Base-by-base conservation (phyloP, 1,139 yeast species). In the Trichomonascaceae sp. region DNA sequence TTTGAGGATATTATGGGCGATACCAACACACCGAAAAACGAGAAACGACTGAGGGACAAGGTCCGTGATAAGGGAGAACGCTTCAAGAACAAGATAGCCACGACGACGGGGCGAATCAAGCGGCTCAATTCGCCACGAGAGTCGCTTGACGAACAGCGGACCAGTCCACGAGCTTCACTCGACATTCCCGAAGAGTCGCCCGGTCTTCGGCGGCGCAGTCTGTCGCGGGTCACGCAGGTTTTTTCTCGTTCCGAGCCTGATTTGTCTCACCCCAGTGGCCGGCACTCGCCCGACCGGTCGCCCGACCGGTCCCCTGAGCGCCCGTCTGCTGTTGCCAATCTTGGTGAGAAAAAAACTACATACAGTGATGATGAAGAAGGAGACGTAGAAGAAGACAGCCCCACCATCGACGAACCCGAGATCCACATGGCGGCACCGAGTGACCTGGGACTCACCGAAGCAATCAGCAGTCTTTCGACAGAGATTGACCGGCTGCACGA, bases 371-470 rank as follows among this genome's bases (percentile, higher is more conserved):
- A 20, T 11, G 23, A 20, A 20, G 9, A 8, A 8, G 6, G 6
- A 20, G 11, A 6, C 9, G 9, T 11, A 20, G 6, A 6, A 20
- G 23, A 20, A 20, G 11, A 20, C 11, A 6, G 11, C 6, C 9
- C 23, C 11, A 20, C 23, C 9, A 11, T 8, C 23, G 28, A 26
- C 9, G 17, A 9, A n/a, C 29, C 39, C 4, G 35, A 32, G 33
- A 39, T 36, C 22, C 58, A 49, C 37, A 49, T 73, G 28, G 82
- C 84, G 0, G 79, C 77, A 0, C 84, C 85, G 0, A 82, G 82
- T 1, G 75, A 75, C 36, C 59, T 76, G 36, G 71, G 78, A 34
- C 57, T 80, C 14, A 67, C 77, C 0, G 82, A 77, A 44, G 81
- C 78, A 35, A 79, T 84, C 27, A 60, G 63, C 3, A 65, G 61